Evolutionary conservation across 176 grass and related monocot genomes (phyloP).

Genomic region (Bromus sterilis): DNA sequence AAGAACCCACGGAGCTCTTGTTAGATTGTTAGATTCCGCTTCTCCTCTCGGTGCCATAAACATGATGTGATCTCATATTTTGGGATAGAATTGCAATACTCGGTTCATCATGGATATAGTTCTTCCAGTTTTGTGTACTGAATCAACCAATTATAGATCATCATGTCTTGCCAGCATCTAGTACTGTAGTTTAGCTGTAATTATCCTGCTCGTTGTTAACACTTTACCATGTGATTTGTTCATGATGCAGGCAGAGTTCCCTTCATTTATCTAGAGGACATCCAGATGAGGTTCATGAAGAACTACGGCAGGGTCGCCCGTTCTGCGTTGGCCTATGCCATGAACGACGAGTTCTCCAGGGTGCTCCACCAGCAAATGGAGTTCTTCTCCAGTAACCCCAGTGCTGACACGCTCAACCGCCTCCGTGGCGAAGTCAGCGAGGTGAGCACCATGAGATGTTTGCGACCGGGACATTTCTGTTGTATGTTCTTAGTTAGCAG

Average conservation of each 20-base stretch:
- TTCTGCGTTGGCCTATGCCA: conserved; percentile 69
- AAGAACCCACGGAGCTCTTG: neutral
- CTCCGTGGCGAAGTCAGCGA: conserved; percentile 80
- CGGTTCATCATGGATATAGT: neutral
- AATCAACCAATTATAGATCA: neutral
- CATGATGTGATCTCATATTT: neutral
- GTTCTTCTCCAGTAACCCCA: conserved; percentile 94
- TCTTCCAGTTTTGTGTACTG: neutral
- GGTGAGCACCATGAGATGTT: conserved; percentile 20
- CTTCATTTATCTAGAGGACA: conserved; percentile 91
- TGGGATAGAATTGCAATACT: neutral
- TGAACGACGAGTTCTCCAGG: conserved; percentile 97
- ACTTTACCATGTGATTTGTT: neutral
- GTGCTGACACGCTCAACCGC: conserved; percentile 69
- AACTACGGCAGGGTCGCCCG: conserved; percentile 76
- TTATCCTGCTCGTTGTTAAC: neutral
- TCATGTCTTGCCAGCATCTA: neutral
- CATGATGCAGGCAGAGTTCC: conserved; percentile 61
- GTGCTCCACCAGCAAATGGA: conserved; percentile 98
- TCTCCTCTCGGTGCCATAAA: neutral
- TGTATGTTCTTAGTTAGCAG: neutral
- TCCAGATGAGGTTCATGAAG: conserved; percentile 99
- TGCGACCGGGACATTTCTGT: neutral
- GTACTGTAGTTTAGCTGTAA: neutral
- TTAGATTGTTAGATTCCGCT: neutral